These are phyloP conservation scores for Luzula sylvatica DNA, from an alignment of 176 grass and related monocot species.

Conservation along the genomic window DNA sequence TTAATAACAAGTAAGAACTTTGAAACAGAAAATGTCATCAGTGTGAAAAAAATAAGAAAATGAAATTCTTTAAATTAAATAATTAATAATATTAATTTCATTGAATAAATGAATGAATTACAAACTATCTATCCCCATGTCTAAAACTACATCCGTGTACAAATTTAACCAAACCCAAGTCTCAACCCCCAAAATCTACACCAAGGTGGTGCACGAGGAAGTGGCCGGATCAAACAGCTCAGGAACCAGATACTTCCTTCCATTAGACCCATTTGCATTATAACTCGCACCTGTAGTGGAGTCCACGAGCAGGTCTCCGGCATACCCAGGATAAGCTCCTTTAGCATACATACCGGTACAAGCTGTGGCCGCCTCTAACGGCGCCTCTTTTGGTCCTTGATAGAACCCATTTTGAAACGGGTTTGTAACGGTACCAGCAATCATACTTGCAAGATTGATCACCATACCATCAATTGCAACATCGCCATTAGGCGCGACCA, in stretches of 20 bases:
- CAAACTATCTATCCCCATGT: constrained; percentile 9
- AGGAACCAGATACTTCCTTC: constrained; percentile 68
- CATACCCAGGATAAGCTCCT: constrained; percentile 74
- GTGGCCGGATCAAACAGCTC: constrained; percentile 80
- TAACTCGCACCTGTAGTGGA: constrained; percentile 50
- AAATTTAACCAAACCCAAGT: neutral
- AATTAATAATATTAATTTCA: constrained; percentile 36
- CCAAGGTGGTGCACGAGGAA: constrained; percentile 57
- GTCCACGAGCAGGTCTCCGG: constrained; percentile 57
- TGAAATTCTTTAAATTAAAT: neutral
- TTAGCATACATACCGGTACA: constrained; percentile 85
- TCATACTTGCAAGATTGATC: constrained; percentile 73
- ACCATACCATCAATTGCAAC: constrained; percentile 84
- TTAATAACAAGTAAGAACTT: too few species aligned
- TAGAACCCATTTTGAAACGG: constrained; percentile 77
- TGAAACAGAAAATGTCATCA: too few species aligned
- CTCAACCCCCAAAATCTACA: constrained; percentile 23
- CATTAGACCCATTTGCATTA: constrained; percentile 57
- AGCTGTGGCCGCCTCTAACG: constrained; percentile 84
- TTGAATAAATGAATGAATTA: constrained; percentile 89
- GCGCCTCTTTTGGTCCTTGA: constrained; percentile 58
- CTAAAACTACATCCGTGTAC: constrained; percentile 21
- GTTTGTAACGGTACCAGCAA: constrained; percentile 70
- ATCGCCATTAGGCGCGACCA: constrained; percentile 83
- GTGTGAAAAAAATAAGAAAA: too few species aligned